Evolutionary conservation across 768 basidiomycete species (phyloP).

Genomic region (Paxillus involutus): DNA sequence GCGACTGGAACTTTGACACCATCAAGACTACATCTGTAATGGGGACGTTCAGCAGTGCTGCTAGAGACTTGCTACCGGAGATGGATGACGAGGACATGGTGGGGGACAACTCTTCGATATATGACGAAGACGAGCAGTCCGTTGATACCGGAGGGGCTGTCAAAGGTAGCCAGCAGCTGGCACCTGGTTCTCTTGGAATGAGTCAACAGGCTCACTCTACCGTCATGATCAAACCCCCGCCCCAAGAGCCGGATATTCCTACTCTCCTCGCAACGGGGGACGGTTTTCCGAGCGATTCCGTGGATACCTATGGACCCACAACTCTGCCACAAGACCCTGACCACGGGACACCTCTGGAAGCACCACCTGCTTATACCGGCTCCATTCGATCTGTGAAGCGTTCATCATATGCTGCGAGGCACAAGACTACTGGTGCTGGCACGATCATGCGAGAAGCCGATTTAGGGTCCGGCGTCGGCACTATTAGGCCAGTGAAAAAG

Average conservation of each 20-base stretch:
- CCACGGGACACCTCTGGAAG: slow-evolving; percentile 44
- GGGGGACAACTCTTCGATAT: slow-evolving; percentile 36
- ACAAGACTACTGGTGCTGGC: slow-evolving; percentile 58
- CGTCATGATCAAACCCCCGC: slow-evolving; percentile 55
- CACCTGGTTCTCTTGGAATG: slow-evolving; percentile 42
- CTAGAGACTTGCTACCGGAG: slow-evolving; percentile 64
- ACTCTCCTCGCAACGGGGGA: slow-evolving; percentile 37
- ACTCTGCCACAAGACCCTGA: slow-evolving; percentile 32
- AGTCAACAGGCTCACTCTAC: slow-evolving; percentile 68
- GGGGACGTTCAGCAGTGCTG: slow-evolving; percentile 75
- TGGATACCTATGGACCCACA: slow-evolving; percentile 34
- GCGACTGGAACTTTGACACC: slow-evolving; percentile 97
- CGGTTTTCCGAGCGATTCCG: slow-evolving; percentile 42
- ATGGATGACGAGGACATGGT: slow-evolving; percentile 55
- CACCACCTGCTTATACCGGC: slow-evolving; percentile 74
- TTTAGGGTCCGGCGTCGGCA: slow-evolving; percentile 84
- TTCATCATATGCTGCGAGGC: slow-evolving; percentile 78
- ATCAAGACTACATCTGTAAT: slow-evolving; percentile 69
- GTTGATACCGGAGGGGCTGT: slow-evolving; percentile 64
- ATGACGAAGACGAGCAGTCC: slow-evolving; percentile 50
- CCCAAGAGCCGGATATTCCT: slow-evolving; percentile 43
- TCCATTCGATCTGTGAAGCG: slow-evolving; percentile 63
- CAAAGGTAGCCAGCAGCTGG: slow-evolving; percentile 58
- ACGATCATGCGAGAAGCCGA: slow-evolving; percentile 80
- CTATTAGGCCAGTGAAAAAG: slow-evolving; percentile 91